Percentiles rank a stretch among this genome's conserved stretches.
These are phyloP conservation scores for Ceratocystis diversiconidia DNA, from an alignment of 2,329 filamentous ascomycete species.

Conservation along the genomic window DNA sequence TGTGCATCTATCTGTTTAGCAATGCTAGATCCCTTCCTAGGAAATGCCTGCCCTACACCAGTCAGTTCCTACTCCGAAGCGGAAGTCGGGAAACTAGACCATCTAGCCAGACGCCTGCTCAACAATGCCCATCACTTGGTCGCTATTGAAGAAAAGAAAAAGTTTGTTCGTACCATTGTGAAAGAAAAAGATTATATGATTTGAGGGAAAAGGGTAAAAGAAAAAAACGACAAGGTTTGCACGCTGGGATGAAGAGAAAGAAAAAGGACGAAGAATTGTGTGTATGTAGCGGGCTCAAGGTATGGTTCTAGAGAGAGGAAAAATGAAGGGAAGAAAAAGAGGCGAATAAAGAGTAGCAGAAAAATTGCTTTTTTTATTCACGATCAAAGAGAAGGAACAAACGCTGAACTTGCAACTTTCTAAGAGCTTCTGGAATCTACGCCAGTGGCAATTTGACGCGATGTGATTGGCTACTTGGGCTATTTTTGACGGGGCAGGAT, in stretches of 20 bases:
- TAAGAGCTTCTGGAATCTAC: constrained; percentile 21
- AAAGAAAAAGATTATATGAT: neutral
- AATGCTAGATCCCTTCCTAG: too few species aligned
- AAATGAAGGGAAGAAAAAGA: constrained; percentile 2
- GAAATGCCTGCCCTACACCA: too few species aligned
- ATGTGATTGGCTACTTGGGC: too few species aligned
- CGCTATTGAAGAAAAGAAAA: neutral
- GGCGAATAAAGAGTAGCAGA: neutral
- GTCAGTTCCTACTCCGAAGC: too few species aligned
- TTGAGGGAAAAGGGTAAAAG: neutral
- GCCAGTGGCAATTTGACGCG: constrained; percentile 17
- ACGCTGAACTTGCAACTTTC: constrained; percentile 18
- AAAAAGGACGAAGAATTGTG: constrained; percentile 6
- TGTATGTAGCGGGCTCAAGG: neutral
- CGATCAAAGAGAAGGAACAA: neutral
- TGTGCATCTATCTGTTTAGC: too few species aligned
- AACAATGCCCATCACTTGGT: too few species aligned
- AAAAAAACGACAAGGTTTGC: neutral
- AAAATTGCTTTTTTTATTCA: constrained; percentile 1
- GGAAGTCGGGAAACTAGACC: too few species aligned
- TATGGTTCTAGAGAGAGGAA: neutral
- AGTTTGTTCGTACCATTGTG: constrained; percentile 16
- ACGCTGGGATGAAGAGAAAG: constrained; percentile 10
- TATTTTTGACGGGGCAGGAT: too few species aligned
- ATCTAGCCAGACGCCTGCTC: too few species aligned